Evolutionary conservation across 345 rosid species (phyloP), one percentile per base, ranked within the genome.

Genomic region (Camelina neglecta): DNA sequence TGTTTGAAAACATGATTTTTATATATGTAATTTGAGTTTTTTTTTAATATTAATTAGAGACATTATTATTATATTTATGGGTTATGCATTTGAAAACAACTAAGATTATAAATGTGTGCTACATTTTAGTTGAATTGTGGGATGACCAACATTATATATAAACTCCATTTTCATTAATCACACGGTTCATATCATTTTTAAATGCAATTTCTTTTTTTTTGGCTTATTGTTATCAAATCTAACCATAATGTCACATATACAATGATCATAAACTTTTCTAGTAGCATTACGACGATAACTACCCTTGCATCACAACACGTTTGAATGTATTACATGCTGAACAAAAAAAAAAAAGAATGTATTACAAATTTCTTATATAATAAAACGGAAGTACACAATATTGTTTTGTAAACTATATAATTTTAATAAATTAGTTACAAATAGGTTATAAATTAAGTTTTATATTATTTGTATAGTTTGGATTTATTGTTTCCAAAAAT

Each of bases 1-100:
- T 93, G 98, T 49, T 84, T 75, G 55, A 65, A 44, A 62, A 53
- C 7, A 9, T 70, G 26, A 70, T 73, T 47, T 48, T 49, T 76
- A 29, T 20, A 26, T 20, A 62, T 56, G 69, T 63, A 47, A 15
- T 76, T 18, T 56, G 23, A 3, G 49, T 8, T 58, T 18, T 18
- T 24, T 62, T n/a, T 57, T 18, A 11, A n/a, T 62, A 23, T 68
- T 39, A 29, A 56, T 64, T 77, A 63, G 57, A 60, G 57, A 58
- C 42, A 29, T 64, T 54, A 44, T 63, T 24, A 71, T 67, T 35
- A 35, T 35, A 60, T 60, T 60, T 55, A 63, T 70, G 60, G 60
- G 8, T 69, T 71, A 64, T 77, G 76, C 65, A 23, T 29, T 7
- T 41, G 3, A 44, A 42, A 35, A 10, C 16, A n/a, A 48, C 3